phyloP scores from a whole-genome alignment of 1,284 basidiomycete species.

The Athelia sp. region DNA sequence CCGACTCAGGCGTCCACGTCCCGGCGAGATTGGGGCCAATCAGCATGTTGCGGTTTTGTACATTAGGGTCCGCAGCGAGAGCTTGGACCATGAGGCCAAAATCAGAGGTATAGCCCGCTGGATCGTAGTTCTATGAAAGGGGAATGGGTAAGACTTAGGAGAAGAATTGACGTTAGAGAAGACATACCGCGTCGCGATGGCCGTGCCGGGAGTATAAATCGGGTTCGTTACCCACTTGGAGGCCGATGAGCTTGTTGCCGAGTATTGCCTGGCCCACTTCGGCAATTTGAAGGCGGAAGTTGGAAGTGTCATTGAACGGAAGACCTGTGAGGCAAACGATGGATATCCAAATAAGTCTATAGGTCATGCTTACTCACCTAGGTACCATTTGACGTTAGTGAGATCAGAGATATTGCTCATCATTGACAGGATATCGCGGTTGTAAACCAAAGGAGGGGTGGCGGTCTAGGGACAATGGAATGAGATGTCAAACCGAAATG shows the following conservation, averaged over 20 bases:
- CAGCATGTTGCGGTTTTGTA: conserved; percentile 43
- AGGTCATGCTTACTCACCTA: conserved; percentile 21
- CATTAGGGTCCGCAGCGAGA: conserved; percentile 34
- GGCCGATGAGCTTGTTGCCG: conserved; percentile 52
- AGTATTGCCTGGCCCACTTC: conserved; percentile 44
- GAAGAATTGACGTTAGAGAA: too few relatives aligned
- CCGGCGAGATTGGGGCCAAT: conserved; percentile 59
- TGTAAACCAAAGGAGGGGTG: conserved; percentile 39
- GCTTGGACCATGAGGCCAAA: conserved; percentile 27
- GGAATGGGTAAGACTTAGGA: too few relatives aligned
- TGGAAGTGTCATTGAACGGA: conserved; percentile 46
- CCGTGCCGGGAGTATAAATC: conserved; percentile 49
- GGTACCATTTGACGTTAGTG: conserved; percentile 36
- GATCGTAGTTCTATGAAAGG: conserved; percentile 9
- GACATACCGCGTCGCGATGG: conserved; percentile 20
- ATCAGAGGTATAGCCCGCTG: conserved; percentile 41
- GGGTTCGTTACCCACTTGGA: conserved; percentile 69
- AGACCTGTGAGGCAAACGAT: conserved; percentile 20
- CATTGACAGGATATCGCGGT: conserved; percentile 35
- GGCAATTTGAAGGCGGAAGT: conserved; percentile 51
- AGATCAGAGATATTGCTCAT: conserved; percentile 35
- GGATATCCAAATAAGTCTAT: not conserved
- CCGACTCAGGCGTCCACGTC: conserved; percentile 46
- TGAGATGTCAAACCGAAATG: not conserved
- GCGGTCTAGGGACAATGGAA: conserved; percentile 16